Conservation (phyloP, 2,329 filamentous ascomycete genomes). For the Alternaria ethzedia region DNA sequence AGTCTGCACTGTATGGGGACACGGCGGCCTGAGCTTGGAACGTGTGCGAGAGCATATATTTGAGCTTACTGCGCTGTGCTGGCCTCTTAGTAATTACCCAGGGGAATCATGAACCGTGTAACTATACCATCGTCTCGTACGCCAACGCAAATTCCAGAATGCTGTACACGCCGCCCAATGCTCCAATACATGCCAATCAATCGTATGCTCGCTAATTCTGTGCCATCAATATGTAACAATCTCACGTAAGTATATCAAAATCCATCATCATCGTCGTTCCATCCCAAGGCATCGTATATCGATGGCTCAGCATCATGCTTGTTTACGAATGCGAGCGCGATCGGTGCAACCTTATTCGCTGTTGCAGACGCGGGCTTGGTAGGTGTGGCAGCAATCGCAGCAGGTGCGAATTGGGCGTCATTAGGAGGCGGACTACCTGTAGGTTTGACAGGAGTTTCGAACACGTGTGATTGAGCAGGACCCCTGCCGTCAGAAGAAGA, state of each 20-base stretch:
- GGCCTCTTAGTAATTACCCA: background rate
- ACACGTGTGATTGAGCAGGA: conserved; percentile 13
- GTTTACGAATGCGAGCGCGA: conserved; percentile 13
- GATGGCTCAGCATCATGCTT: conserved; percentile 25
- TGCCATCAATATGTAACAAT: conserved; percentile 11
- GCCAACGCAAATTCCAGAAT: conserved; percentile 3
- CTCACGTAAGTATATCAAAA: conserved; percentile 18
- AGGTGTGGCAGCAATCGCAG: conserved; percentile 27
- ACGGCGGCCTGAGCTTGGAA: background rate
- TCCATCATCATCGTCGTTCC: conserved; percentile 53
- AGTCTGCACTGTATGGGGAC: background rate
- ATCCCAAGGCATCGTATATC: conserved; percentile 55
- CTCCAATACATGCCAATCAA: conserved; percentile 22
- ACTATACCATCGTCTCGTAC: background rate
- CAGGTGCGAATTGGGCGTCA: conserved; percentile 7
- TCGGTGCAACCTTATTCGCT: background rate
- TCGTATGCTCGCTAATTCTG: conserved; percentile 43
- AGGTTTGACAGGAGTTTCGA: conserved; percentile 35
- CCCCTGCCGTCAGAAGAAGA: conserved; percentile 4
- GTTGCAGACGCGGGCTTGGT: conserved; percentile 16
- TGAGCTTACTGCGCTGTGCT: background rate
- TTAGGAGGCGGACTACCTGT: conserved; percentile 18
- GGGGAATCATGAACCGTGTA: conserved; percentile 1
- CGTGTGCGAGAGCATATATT: background rate
- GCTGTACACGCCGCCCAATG: conserved; percentile 22